A percentile compares a stretch with the other conserved stretches of the same genome.
Evolutionary conservation across 1,284 basidiomycete species (phyloP).

Genomic region (Microstroma glucosiphilum): DNA sequence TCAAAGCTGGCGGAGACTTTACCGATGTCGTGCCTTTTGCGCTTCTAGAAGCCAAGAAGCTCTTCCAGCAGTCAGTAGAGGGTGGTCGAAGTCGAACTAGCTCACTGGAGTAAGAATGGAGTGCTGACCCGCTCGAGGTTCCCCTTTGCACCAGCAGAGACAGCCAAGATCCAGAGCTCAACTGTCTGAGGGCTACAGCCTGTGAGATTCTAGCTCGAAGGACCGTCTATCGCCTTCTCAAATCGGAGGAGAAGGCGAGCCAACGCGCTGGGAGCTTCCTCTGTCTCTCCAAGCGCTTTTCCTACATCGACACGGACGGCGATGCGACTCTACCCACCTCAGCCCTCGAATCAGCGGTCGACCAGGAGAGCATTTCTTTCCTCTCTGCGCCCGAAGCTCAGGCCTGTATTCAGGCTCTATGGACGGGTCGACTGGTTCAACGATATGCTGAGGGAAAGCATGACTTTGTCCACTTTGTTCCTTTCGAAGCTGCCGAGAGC

Average conservation of each 20-base stretch:
- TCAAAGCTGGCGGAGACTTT: conserved; percentile 35
- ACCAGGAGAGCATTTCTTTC: conserved; percentile 23
- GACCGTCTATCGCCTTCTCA: conserved; percentile 26
- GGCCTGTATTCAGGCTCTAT: conserved; percentile 29
- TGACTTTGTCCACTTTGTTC: conserved; percentile 32
- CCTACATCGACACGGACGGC: conserved; percentile 29
- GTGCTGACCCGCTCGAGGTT: background rate
- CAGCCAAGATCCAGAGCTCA: conserved; percentile 4
- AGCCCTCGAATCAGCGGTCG: conserved; percentile 37
- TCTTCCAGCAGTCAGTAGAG: conserved; percentile 20
- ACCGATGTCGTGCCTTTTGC: conserved; percentile 34
- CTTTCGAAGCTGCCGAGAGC: conserved; percentile 24
- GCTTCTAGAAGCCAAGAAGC: conserved; percentile 30
- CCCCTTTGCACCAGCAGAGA: conserved; percentile 3
- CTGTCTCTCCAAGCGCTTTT: conserved; percentile 34
- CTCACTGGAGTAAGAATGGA: too few species aligned
- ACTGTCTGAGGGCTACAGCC: conserved; percentile 19
- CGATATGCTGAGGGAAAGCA: conserved; percentile 15
- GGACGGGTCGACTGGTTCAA: conserved; percentile 33
- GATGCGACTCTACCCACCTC: conserved; percentile 27
- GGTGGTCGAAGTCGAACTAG: too few species aligned
- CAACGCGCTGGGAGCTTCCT: conserved; percentile 16
- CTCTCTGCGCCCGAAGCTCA: conserved; percentile 29
- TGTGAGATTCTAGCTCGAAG: conserved; percentile 34
- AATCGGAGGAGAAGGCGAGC: conserved; percentile 13